Conservation (phyloP, 1,284 basidiomycete species). For the Abortiporus biennis region DNA sequence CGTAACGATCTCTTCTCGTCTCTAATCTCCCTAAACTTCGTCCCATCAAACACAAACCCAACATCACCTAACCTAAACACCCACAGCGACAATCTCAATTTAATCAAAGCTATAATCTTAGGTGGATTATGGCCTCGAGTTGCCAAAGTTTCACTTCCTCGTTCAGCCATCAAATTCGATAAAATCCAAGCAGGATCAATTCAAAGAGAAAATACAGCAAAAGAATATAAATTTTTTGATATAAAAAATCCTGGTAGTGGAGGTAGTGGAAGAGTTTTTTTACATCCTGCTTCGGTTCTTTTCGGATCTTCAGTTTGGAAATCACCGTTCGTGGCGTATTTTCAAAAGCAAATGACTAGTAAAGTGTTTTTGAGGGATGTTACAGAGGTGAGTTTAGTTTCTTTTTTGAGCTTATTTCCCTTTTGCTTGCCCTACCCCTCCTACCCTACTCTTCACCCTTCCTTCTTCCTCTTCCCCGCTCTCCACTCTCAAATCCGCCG, state of each 20-base stretch:
- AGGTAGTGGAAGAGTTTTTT: slow-evolving; percentile 55
- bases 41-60: slow-evolving; percentile 39
- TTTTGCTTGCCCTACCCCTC: too few species aligned
- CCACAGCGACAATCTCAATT: slow-evolving; percentile 62
- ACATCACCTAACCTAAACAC: slow-evolving; percentile 44
- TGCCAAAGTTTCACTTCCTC: slow-evolving; percentile 71
- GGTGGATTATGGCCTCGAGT: slow-evolving; percentile 82
- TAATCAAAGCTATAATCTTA: slow-evolving; percentile 78
- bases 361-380: slow-evolving; percentile 87
- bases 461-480: too few species aligned
- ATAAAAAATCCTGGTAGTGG: slow-evolving; percentile 19
- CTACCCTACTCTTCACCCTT: too few species aligned
- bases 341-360: slow-evolving; percentile 77
- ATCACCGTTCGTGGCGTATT: slow-evolving; percentile 77
- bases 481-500: background rate
- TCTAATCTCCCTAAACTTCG: slow-evolving; percentile 72
- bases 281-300: slow-evolving; percentile 83
- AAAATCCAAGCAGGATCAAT: slow-evolving; percentile 76
- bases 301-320: slow-evolving; percentile 75
- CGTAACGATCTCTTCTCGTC: slow-evolving; percentile 75
- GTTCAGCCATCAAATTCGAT: slow-evolving; percentile 74
- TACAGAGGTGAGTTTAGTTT: slow-evolving; percentile 59
- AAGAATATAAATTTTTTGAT: slow-evolving; percentile 80
- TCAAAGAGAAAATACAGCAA: slow-evolving; percentile 76
- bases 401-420: too few species aligned